These are phyloP conservation scores for Moesziomyces antarcticus DNA, from an alignment of 1,284 basidiomycete genomes.

Conservation along the genomic window DNA sequence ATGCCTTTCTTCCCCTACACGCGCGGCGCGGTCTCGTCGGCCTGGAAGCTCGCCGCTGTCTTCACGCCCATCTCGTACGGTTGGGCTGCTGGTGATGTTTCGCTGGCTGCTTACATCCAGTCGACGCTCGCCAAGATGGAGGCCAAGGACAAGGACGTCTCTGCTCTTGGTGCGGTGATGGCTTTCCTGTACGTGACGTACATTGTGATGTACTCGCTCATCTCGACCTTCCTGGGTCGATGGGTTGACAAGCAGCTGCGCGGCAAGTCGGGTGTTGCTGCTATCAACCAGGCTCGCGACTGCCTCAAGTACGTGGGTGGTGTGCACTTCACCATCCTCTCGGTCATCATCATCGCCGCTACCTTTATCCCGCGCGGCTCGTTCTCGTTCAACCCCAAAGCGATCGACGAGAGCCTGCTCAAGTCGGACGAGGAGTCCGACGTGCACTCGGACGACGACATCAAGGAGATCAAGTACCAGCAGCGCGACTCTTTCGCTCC, in stretches of 20 bases:
- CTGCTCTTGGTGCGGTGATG: conserved; percentile 68
- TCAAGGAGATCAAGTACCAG: conserved; percentile 47
- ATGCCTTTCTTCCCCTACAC: conserved; percentile 63
- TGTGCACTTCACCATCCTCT: conserved; percentile 67
- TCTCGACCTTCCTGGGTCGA: conserved; percentile 67
- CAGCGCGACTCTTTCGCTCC: conserved; percentile 44
- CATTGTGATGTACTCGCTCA: conserved; percentile 65
- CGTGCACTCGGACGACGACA: conserved; percentile 18
- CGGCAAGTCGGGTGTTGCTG: conserved; percentile 27
- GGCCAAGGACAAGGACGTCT: conserved; percentile 65
- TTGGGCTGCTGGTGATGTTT: conserved; percentile 69
- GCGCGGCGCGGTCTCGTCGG: conserved; percentile 35
- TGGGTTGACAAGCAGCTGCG: conserved; percentile 64
- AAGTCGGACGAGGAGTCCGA: conserved; percentile 52
- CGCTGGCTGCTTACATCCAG: conserved; percentile 69
- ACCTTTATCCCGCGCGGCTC: conserved; percentile 67
- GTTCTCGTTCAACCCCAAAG: conserved; percentile 67
- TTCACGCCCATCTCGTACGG: conserved; percentile 68
- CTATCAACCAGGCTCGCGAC: conserved; percentile 48
- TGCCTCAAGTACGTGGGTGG: conserved; percentile 64
- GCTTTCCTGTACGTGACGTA: conserved; percentile 64
- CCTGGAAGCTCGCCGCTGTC: conserved; percentile 63
- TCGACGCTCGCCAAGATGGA: conserved; percentile 65
- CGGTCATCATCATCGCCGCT: conserved; percentile 65
- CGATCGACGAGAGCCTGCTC: conserved; percentile 52